These are phyloP conservation scores for Tillandsia leiboldiana DNA, from an alignment of 176 grass and related monocot genomes.

Conservation along the genomic window DNA sequence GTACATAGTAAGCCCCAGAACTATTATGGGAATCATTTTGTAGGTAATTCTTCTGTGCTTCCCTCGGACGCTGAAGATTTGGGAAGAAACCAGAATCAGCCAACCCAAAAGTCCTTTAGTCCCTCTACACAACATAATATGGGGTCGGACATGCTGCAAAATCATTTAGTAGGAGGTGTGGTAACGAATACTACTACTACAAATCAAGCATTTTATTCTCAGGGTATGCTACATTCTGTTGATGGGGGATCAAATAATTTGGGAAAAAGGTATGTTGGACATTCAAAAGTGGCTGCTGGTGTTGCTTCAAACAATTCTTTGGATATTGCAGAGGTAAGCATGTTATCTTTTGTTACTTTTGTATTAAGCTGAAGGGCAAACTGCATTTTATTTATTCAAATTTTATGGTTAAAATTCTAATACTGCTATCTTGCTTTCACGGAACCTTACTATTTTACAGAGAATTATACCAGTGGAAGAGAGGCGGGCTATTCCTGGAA, in stretches of 20 bases:
- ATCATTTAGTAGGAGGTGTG: neutral
- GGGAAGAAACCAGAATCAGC: slow-evolving; percentile 8
- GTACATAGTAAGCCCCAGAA: neutral
- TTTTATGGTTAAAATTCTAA: neutral
- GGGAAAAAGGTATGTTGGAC: slow-evolving; percentile 1
- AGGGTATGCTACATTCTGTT: neutral
- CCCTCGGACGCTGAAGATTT: neutral
- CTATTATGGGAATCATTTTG: slow-evolving; percentile 1
- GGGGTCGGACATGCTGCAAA: slow-evolving; percentile 10
- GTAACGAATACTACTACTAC: slow-evolving; percentile 2
- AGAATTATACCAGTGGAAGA: neutral
- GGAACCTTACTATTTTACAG: neutral
- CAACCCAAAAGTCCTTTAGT: slow-evolving; percentile 1
- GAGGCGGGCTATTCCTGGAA: neutral
- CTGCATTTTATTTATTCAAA: neutral
- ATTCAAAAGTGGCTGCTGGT: slow-evolving; percentile 2
- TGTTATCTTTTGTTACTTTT: neutral
- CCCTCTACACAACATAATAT: slow-evolving; percentile 7
- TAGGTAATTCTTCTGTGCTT: neutral
- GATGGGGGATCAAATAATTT: slow-evolving; percentile 14
- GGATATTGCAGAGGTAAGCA: slow-evolving; percentile 4
- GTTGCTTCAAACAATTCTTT: neutral
- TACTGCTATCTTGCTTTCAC: neutral
- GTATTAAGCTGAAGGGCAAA: neutral
- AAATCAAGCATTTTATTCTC: neutral